Conservation (phyloP, 306 rosid genomes). For the Lathyrus aphaca region DNA sequence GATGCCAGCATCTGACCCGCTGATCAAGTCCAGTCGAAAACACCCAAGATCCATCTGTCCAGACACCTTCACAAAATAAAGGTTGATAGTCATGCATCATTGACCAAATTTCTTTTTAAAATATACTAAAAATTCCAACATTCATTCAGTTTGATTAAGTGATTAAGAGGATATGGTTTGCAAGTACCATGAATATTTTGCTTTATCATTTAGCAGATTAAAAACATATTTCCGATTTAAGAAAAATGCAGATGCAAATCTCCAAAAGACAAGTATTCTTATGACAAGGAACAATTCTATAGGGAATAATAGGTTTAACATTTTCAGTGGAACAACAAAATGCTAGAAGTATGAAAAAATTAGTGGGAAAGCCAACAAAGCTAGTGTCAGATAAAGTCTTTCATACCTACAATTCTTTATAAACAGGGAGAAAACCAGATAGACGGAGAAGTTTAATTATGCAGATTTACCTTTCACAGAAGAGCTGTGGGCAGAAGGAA, state of each 20-base stretch:
- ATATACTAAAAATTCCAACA: conserved; percentile 13
- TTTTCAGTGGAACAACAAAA: conserved; percentile 5
- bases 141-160: conserved; percentile 19
- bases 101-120: conserved; percentile 2
- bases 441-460: conserved; percentile 20
- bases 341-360: conserved; percentile 18
- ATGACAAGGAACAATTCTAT: not conserved
- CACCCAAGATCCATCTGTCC: conserved; percentile 97
- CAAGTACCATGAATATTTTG: conserved; percentile 21
- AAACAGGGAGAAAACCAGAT: not conserved
- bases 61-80: conserved; percentile 68
- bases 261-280: conserved; percentile 1
- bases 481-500: conserved; percentile 89
- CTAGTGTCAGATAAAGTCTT: conserved; percentile 11
- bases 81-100: conserved; percentile 24
- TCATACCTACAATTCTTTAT: conserved; percentile 11
- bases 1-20: conserved; percentile 87
- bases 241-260: not conserved
- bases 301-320: not conserved
- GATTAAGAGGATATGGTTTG: conserved; percentile 7
- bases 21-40: conserved; percentile 98
- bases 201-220: not conserved
- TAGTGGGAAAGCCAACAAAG: conserved; percentile 15
- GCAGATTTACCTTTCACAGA: conserved; percentile 72
- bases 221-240: not conserved